phyloP scores from a whole-genome alignment of 2,329 filamentous ascomycete genomes.

The Ascochyta fabae region DNA sequence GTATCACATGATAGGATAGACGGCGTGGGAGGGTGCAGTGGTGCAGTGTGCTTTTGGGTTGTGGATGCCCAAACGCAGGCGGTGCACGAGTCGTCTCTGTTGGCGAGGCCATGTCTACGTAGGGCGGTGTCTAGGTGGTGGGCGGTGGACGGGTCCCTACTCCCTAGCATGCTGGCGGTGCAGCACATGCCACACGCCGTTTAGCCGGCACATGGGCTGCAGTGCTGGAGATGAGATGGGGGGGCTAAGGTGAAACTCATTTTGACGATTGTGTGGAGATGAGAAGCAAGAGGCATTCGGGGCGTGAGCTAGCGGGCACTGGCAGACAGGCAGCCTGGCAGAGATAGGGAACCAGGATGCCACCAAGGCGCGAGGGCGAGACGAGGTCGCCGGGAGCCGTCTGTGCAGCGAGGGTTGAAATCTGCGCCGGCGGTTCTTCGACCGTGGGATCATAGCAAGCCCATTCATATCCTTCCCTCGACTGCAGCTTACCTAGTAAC shows the following conservation, averaged over 20 bases:
- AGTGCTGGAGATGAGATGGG: slow-evolving; percentile 12
- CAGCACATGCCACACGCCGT: slow-evolving; percentile 15
- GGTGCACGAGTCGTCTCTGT: slow-evolving; percentile 15
- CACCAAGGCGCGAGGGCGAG: not conserved
- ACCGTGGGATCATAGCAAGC: not conserved
- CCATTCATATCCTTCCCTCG: not conserved
- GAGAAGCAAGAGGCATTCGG: slow-evolving; percentile 7
- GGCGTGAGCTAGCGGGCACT: slow-evolving; percentile 5
- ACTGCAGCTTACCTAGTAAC: not conserved
- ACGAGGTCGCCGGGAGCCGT: not conserved
- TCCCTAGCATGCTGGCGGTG: slow-evolving; percentile 8
- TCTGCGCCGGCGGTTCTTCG: slow-evolving; percentile 14
- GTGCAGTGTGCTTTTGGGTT: not conserved
- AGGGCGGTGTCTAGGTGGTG: slow-evolving; percentile 8
- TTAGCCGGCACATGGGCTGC: slow-evolving; percentile 14
- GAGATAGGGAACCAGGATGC: slow-evolving; percentile 8
- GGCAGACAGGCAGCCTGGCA: too few species aligned
- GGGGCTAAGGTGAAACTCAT: slow-evolving; percentile 10
- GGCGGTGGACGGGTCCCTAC: slow-evolving; percentile 2
- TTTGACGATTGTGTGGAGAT: slow-evolving; percentile 16
- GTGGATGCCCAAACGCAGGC: slow-evolving; percentile 1
- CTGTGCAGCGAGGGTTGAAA: slow-evolving; percentile 11
- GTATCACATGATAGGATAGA: too few species aligned
- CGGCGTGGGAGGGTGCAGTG: not conserved
- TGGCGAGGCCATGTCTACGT: not conserved